Evolutionary conservation across 371 early-diverging fungal genomes (phyloP), one percentile per base, ranked within the genome.

Genomic region (Capillidium heterosporum): DNA sequence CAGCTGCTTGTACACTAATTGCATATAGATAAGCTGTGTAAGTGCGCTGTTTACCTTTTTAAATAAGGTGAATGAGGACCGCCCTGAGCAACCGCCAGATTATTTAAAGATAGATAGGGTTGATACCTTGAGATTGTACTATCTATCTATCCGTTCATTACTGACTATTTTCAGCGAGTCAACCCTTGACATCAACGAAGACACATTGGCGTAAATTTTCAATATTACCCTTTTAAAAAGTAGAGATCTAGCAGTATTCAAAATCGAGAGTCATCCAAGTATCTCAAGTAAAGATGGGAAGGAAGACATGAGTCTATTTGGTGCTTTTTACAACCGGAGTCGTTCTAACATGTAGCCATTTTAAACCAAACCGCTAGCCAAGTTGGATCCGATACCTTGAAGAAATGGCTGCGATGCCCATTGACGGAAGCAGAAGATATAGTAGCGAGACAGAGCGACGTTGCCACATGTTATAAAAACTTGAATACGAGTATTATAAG

Each of bases 191-290:
- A 49, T 49, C 26, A 49, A 24, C 5, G 50, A 49, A 24, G 31
- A 31, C 50, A 28, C 50, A 11, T 31, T 49, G 11, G 31, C 31
- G 50, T 49, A 31, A 44, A 44, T 31, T 17, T 49, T 28, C 11
- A 13, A 27, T 8, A 28, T 5, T 8, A 49, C 15, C 17, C 17
- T 17, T 24, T 11, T 49, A 49, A 49, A 24, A 49, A 19, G 2
- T 31, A 55, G 55, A 8, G 55, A 55, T 41, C 11, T 55, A 19
- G 13, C 41, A 11, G 28, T 44, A 21, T 55, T 55, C 35, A 24
- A 55, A 11, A 43, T 2, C 26, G 55, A 55, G 26, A 23, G 19
- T 8, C 55, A 55, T 39, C 55, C 40, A 8, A 55, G 35, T 44
- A 10, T 28, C 10, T 15, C 21, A 13, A 55, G 24, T 55, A 15